These are phyloP conservation scores for Pyrus communis DNA, from an alignment of 306 rosid genomes.

Conservation along the genomic window DNA sequence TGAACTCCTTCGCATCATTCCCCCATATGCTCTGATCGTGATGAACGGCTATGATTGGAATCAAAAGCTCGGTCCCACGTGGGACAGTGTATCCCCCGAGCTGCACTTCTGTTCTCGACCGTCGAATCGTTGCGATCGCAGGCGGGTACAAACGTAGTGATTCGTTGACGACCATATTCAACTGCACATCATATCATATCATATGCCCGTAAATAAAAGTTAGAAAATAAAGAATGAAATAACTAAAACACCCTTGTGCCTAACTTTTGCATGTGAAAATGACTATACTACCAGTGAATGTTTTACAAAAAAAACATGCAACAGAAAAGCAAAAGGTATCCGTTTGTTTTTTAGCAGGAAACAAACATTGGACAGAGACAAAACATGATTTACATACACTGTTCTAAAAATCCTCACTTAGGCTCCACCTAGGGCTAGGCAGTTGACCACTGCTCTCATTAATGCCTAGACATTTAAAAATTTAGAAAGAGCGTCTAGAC, in stretches of 20 bases:
- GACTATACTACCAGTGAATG: constrained; percentile 8
- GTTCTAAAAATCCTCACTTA: no score
- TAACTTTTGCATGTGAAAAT: neutral
- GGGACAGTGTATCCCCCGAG: constrained; percentile 69
- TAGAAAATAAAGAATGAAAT: neutral
- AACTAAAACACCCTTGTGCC: neutral
- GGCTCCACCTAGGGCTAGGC: rapidly evolving
- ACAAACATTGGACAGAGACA: constrained; percentile 37
- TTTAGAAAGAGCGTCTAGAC: no score
- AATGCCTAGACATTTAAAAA: no score
- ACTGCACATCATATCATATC: constrained; percentile 39
- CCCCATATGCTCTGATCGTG: constrained; percentile 83
- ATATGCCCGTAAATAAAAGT: neutral
- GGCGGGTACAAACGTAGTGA: constrained; percentile 83
- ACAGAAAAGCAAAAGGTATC: constrained; percentile 19
- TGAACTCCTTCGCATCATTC: constrained; percentile 67
- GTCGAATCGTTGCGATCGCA: constrained; percentile 66
- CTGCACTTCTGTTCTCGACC: constrained; percentile 63
- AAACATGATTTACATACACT: neutral
- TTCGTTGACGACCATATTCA: constrained; percentile 83
- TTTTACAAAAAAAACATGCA: constrained; percentile 1
- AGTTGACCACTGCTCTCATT: rapidly evolving
- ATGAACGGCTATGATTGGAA: constrained; percentile 91
- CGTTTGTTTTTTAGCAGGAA: constrained; percentile 19
- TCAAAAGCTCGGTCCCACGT: constrained; percentile 68